Conservation (phyloP, 75 land plant species). For the Picea glauca region DNA sequence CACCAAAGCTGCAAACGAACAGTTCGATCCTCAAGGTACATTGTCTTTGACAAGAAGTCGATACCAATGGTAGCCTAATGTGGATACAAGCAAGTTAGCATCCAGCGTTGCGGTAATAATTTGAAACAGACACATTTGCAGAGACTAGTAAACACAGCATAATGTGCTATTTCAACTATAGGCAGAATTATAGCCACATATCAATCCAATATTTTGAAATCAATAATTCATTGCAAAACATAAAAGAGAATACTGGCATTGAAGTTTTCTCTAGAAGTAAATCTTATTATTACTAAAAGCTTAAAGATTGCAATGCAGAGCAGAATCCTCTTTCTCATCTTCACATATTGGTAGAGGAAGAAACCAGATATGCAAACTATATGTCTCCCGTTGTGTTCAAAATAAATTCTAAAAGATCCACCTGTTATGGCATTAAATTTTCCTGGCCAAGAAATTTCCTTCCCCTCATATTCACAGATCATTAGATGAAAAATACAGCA, state of each 20-base stretch:
- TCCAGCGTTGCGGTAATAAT: conserved; percentile 1
- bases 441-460: too few relatives aligned
- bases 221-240: not conserved
- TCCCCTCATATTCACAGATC: too few relatives aligned
- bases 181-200: not conserved
- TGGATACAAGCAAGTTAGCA: conserved; percentile 2
- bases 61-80: conserved; percentile 50
- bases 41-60: conserved; percentile 54
- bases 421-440: not conserved
- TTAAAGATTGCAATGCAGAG: not conserved
- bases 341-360: not conserved
- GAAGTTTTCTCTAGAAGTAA: not conserved
- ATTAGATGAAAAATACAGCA: not conserved
- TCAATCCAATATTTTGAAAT: not conserved
- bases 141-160: not conserved
- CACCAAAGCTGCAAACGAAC: conserved; percentile 53
- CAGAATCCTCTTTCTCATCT: not conserved
- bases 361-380: not conserved
- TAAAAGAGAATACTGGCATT: not conserved
- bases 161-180: too few relatives aligned
- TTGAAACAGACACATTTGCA: not conserved
- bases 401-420: not conserved
- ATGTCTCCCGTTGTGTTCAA: not conserved
- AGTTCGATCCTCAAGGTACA: conserved; percentile 58
- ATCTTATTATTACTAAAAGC: not conserved